Percentiles rank a stretch among this genome's conserved stretches.
phyloP scores from a whole-genome alignment of 2,329 filamentous ascomycete species.

The Microsporum canis region DNA sequence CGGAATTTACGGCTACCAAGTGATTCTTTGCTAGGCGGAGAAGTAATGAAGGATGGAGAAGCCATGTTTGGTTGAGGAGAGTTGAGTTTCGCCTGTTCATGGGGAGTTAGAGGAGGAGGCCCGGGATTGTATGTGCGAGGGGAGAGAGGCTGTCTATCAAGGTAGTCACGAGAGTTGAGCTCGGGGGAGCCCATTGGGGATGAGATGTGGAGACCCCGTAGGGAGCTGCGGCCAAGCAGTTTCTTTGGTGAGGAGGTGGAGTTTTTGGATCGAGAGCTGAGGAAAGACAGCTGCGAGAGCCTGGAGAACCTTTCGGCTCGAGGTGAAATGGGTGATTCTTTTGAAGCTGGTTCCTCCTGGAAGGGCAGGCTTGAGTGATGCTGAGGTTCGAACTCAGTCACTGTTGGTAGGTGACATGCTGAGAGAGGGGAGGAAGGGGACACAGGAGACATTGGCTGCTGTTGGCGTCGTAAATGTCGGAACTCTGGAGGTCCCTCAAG shows the following conservation, averaged over 20 bases:
- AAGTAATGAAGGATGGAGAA: conserved; percentile 4
- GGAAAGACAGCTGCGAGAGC: conserved; percentile 31
- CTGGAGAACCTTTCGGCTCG: conserved; percentile 29
- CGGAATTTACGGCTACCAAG: conserved; percentile 6
- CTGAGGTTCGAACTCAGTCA: conserved; percentile 11
- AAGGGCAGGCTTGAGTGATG: conserved; percentile 14
- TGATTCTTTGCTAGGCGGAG: conserved; percentile 13
- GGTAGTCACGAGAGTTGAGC: conserved; percentile 33
- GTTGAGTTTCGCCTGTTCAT: conserved; percentile 16
- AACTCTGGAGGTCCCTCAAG: conserved; percentile 22
- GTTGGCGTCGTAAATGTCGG: conserved; percentile 17
- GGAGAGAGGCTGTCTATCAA: conserved; percentile 45
- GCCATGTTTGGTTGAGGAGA: background rate
- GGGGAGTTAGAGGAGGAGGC: conserved; percentile 43
- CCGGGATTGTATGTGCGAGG: conserved; percentile 47
- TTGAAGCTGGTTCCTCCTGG: conserved; percentile 9
- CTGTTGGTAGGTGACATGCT: conserved; percentile 5
- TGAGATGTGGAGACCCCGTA: conserved; percentile 49
- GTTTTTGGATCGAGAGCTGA: conserved; percentile 31
- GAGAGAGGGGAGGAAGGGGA: conserved; percentile 11
- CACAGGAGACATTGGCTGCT: conserved; percentile 8
- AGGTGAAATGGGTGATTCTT: conserved; percentile 22
- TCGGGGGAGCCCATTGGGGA: conserved; percentile 41
- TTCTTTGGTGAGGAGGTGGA: conserved; percentile 32
- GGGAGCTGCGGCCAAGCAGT: conserved; percentile 32